Base-by-base conservation (phyloP, 371 early-diverging fungal genomes). In the Smittium mucronatum region DNA sequence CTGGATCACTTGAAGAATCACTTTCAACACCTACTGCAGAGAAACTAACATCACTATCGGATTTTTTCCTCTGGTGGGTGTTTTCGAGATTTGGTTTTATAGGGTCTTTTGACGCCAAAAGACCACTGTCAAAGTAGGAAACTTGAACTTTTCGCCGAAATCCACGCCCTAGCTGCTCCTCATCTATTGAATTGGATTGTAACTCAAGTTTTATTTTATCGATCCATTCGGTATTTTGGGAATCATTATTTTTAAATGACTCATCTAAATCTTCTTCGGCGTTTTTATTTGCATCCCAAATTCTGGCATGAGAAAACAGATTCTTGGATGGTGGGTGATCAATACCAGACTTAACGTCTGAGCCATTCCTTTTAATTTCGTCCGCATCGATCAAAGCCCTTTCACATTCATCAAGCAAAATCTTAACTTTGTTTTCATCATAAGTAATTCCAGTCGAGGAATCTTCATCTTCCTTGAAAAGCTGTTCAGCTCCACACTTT, bases 401-500 rank as follows among this genome's bases (percentile, higher is more conserved):
- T 58, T 64, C 70, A 36, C 78, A 79, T 59, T 80, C 73, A 63
- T 92, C 88, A 0, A 92, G 74, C n/a, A 93, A 76, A 17, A 80
- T 80, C 2, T 84, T 85, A 33, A 92, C 79, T 21, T 81, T 80
- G 1, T 77, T 76, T 1, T 75, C 75, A 57, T 87, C 86, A 69
- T 89, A 89, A 2, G 71, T 72, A 30, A 87, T 79, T 2, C 83
- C 81, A 26, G 80, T 75, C 33, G 81, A 79, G 17, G 80, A 80
- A 0, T 76, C 74, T 17, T 31, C 75, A 17, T 86, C 81, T 31
- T 87, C 87, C n/a, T 83, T 84, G 75, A 95, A 93, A 21, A 95
- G 75, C 1, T 82, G 81, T 69, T 86, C 76, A 2, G 93, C 93
- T 17, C 94, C 95, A 72, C 84, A 90, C 61, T 86, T 85, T 63